A percentile compares a stretch with the other conserved stretches of the same genome.
Conservation (phyloP, 2,329 filamentous ascomycete genomes). For the Metarhizium album region DNA sequence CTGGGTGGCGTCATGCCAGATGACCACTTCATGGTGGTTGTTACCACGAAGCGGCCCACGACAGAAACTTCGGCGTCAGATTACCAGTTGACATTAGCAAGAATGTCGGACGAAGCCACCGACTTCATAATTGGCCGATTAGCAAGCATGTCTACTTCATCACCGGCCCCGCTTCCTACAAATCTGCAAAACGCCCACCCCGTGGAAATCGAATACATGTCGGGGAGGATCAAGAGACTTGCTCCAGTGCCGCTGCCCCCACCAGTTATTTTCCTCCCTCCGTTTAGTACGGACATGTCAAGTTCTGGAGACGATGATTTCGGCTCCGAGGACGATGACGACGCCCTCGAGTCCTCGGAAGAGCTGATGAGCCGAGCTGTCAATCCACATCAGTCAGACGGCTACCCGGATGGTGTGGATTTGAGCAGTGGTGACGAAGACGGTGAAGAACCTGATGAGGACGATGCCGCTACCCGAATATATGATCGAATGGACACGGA, state of each 20-base stretch:
- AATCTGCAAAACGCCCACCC: not conserved
- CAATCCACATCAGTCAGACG: constrained; percentile 28
- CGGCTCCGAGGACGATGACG: constrained; percentile 18
- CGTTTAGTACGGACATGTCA: constrained; percentile 31
- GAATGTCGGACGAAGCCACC: constrained; percentile 19
- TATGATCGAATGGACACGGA: constrained; percentile 13
- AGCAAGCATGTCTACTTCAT: constrained; percentile 30
- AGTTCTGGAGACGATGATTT: constrained; percentile 20
- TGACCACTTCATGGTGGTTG: constrained; percentile 51
- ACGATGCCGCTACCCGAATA: constrained; percentile 19
- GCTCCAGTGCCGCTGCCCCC: constrained; percentile 40
- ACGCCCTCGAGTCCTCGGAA: constrained; percentile 18
- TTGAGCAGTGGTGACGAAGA: constrained; percentile 32
- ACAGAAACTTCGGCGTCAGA: constrained; percentile 8
- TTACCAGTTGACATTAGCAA: not conserved
- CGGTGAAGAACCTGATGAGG: constrained; percentile 28
- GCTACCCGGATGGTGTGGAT: constrained; percentile 29
- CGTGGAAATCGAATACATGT: constrained; percentile 36
- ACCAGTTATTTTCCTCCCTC: constrained; percentile 39
- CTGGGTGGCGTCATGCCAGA: constrained; percentile 49
- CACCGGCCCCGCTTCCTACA: constrained; percentile 15
- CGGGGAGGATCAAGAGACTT: constrained; percentile 30
- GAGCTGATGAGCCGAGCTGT: constrained; percentile 22
- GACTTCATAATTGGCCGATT: constrained; percentile 32
- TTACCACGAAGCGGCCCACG: constrained; percentile 37